Evolutionary conservation across 108 stramenopile species (phyloP).

Genomic region (Stephanodiscus minutulus): DNA sequence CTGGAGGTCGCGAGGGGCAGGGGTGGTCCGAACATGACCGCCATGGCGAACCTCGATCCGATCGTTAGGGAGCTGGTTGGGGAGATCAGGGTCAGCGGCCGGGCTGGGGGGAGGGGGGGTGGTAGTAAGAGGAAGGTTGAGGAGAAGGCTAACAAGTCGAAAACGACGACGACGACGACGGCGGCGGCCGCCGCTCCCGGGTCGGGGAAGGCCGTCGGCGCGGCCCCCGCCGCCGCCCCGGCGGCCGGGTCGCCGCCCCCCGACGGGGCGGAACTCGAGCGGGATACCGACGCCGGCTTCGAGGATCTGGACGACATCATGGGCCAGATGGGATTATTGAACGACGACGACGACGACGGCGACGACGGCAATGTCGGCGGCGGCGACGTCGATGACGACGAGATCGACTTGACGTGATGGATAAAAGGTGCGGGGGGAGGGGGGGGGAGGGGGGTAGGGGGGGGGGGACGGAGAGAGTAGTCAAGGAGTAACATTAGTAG

Average conservation of each 20-base stretch:
- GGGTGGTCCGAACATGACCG: slow-evolving; percentile 62
- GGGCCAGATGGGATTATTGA: slow-evolving; percentile 47
- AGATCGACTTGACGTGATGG: slow-evolving; percentile 1
- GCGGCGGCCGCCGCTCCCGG: neutral
- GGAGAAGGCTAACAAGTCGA: slow-evolving; percentile 36
- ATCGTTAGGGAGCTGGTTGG: slow-evolving; percentile 55
- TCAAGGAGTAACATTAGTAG: too few species aligned
- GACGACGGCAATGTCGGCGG: too few species aligned
- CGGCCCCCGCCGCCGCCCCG: neutral
- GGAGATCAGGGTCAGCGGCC: slow-evolving; percentile 70
- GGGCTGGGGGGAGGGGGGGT: slow-evolving; percentile 50
- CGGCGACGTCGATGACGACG: neutral
- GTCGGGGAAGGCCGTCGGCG: neutral
- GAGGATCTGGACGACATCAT: slow-evolving; percentile 60
- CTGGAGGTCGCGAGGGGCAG: slow-evolving; percentile 66
- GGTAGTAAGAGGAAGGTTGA: slow-evolving; percentile 17
- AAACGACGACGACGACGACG: slow-evolving; percentile 41
- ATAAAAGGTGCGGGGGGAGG: too few species aligned
- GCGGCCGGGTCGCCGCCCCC: too few species aligned
- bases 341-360: slow-evolving; percentile 21
- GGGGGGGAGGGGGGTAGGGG: too few species aligned
- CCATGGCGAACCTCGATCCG: slow-evolving; percentile 70
- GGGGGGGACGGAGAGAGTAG: too few species aligned
- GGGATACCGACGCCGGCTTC: slow-evolving; percentile 40
- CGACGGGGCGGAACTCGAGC: slow-evolving; percentile 22